Evolutionary conservation across 495 filamentous ascomycete species (phyloP).

Genomic region (Hypoxylon trugodes): DNA sequence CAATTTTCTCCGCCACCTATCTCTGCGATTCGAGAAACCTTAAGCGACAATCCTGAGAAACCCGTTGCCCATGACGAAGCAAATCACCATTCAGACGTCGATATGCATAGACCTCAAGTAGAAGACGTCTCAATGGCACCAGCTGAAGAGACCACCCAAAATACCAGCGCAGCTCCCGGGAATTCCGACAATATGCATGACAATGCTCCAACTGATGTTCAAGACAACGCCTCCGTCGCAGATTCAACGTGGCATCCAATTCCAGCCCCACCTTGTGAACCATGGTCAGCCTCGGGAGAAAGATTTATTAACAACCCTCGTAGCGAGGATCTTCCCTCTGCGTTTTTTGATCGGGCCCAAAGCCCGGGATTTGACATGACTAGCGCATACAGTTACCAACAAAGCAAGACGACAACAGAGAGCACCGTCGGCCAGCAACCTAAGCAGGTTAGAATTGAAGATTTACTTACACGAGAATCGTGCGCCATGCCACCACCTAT

Average conservation of each 20-base stretch:
- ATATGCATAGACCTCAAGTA: background rate
- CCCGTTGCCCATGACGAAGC: background rate
- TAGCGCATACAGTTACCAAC: slow-evolving; percentile 49
- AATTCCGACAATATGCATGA: background rate
- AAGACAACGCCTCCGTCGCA: slow-evolving; percentile 11
- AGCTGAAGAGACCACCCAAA: background rate
- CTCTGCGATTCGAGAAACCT: slow-evolving; percentile 32
- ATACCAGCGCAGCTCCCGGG: background rate
- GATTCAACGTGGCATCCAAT: slow-evolving; percentile 23
- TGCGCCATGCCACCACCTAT: too few relatives aligned
- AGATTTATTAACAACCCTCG: slow-evolving; percentile 43
- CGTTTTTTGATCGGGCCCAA: slow-evolving; percentile 5
- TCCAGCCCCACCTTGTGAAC: slow-evolving; percentile 26
- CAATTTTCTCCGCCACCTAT: slow-evolving; percentile 9
- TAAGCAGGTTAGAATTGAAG: slow-evolving; percentile 34
- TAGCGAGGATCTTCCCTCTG: slow-evolving; percentile 16
- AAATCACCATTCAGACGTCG: background rate
- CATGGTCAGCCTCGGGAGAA: slow-evolving; percentile 37
- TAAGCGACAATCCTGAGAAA: background rate
- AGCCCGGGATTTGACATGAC: slow-evolving; percentile 50
- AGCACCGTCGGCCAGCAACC: slow-evolving; percentile 5
- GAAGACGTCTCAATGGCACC: background rate
- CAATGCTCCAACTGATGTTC: background rate
- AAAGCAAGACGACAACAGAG: slow-evolving; percentile 44
- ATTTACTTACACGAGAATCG: slow-evolving; percentile 37